Conservation (phyloP, 805 yeast genomes). For the Schizosaccharomyces cryophilus region DNA sequence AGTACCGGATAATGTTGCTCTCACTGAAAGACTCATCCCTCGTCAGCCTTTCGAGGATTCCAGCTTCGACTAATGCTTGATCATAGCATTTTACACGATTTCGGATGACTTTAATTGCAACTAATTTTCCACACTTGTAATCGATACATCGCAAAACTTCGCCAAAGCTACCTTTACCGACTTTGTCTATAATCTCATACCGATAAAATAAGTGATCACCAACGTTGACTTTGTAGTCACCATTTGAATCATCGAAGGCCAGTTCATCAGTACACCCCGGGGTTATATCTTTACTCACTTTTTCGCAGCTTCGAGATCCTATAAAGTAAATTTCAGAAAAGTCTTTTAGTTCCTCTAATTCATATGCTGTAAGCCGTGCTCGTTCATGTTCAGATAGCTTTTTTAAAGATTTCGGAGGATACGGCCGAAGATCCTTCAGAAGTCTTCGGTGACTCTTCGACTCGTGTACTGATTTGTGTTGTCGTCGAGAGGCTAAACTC, state of each 20-base stretch:
- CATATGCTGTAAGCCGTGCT: neutral
- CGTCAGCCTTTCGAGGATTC: slow-evolving; percentile 29
- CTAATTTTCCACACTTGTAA: slow-evolving; percentile 29
- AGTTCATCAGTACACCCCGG: slow-evolving; percentile 11
- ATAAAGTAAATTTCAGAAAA: neutral
- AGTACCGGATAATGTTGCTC: slow-evolving; percentile 25
- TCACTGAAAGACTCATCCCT: slow-evolving; percentile 13
- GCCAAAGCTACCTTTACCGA: slow-evolving; percentile 72
- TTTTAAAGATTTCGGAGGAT: neutral
- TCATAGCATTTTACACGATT: slow-evolving; percentile 48
- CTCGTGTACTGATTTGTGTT: neutral
- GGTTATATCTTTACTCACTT: neutral
- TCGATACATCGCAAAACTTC: slow-evolving; percentile 47
- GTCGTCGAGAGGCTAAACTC: neutral
- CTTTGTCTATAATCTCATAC: slow-evolving; percentile 8
- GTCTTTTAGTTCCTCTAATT: neutral
- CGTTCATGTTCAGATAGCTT: neutral
- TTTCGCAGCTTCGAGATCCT: neutral
- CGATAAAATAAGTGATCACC: slow-evolving; percentile 51
- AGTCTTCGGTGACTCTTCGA: neutral
- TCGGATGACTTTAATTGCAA: slow-evolving; percentile 57
- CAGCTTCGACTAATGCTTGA: slow-evolving; percentile 59
- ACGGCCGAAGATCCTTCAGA: neutral
- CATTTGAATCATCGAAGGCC: slow-evolving; percentile 48
- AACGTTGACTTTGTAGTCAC: slow-evolving; percentile 29